A percentile compares a stretch with the other conserved stretches of the same genome.
Evolutionary conservation across 2,329 filamentous ascomycete genomes (phyloP).

Genomic region (Shiraia sp.): DNA sequence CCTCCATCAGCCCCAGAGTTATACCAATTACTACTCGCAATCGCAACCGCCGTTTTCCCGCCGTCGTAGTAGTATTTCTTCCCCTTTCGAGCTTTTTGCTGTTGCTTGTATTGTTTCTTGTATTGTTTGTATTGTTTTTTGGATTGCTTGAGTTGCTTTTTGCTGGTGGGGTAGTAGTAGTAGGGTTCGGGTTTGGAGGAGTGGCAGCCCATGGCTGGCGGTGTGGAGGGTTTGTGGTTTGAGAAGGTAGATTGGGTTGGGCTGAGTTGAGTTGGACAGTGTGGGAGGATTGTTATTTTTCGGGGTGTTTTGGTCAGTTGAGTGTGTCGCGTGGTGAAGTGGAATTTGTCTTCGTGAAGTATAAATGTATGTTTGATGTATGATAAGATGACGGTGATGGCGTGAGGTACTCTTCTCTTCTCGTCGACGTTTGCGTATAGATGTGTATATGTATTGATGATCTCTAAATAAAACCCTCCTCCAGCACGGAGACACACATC

Average conservation of each 20-base stretch:
- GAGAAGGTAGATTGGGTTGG: too few species aligned
- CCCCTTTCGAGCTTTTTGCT: neutral
- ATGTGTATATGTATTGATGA: neutral
- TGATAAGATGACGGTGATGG: too few species aligned
- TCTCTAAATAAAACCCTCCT: too few species aligned
- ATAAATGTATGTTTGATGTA: neutral
- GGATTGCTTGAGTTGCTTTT: too few species aligned
- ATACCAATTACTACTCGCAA: slow-evolving; percentile 5
- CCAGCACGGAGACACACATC: too few species aligned
- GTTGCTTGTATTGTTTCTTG: too few species aligned
- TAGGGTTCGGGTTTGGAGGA: slow-evolving; percentile 15
- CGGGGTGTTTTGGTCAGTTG: too few species aligned
- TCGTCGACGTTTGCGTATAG: neutral
- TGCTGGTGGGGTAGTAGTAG: slow-evolving; percentile 13
- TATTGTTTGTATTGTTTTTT: too few species aligned
- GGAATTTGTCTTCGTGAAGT: neutral
- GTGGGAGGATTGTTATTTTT: too few species aligned
- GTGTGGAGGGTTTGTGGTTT: neutral
- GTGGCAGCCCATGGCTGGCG: slow-evolving; percentile 20
- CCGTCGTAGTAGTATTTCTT: neutral
- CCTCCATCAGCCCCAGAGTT: slow-evolving; percentile 13
- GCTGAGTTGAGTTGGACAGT: too few species aligned
- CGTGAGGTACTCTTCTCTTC: neutral
- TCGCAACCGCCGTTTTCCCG: neutral
- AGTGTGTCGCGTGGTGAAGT: too few species aligned